Evolutionary conservation across 2,329 filamentous ascomycete species (phyloP).

Genomic region (Fonsecaea pedrosoi): DNA sequence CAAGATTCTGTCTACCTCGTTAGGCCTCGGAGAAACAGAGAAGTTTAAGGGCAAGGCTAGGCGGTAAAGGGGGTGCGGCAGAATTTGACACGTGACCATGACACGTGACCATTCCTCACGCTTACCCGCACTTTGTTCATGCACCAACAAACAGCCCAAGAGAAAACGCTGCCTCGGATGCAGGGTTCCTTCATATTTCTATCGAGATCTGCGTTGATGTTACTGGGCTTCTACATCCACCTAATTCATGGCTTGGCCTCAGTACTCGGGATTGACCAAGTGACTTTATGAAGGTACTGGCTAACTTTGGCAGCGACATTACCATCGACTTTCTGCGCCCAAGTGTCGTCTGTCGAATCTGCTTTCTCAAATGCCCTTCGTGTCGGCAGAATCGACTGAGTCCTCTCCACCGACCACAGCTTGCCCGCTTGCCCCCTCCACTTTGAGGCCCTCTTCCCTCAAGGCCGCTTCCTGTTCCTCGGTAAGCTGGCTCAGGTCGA

Average conservation of each 20-base stretch:
- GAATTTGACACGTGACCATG: background rate
- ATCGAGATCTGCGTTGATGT: too few species aligned
- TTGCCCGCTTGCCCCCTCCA: conserved; percentile 16
- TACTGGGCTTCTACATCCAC: too few species aligned
- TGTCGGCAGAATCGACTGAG: background rate
- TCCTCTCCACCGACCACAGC: conserved; percentile 22
- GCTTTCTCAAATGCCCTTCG: background rate
- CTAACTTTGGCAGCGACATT: background rate
- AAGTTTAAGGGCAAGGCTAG: background rate
- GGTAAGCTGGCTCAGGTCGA: conserved; percentile 48
- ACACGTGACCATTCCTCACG: background rate
- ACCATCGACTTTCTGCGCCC: background rate
- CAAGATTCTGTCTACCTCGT: too few species aligned
- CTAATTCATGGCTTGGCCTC: too few species aligned
- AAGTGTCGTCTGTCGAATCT: background rate
- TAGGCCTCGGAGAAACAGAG: too few species aligned
- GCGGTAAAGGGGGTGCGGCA: background rate
- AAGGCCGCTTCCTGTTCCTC: conserved; percentile 42
- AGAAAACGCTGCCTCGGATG: background rate
- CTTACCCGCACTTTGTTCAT: too few species aligned
- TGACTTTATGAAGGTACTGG: background rate
- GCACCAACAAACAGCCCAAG: background rate
- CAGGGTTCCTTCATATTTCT: too few species aligned
- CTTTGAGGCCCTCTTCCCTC: conserved; percentile 35
- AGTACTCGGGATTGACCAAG: background rate